phyloP scores from a whole-genome alignment of 345 rosid species.

The Boechera retrofracta region DNA sequence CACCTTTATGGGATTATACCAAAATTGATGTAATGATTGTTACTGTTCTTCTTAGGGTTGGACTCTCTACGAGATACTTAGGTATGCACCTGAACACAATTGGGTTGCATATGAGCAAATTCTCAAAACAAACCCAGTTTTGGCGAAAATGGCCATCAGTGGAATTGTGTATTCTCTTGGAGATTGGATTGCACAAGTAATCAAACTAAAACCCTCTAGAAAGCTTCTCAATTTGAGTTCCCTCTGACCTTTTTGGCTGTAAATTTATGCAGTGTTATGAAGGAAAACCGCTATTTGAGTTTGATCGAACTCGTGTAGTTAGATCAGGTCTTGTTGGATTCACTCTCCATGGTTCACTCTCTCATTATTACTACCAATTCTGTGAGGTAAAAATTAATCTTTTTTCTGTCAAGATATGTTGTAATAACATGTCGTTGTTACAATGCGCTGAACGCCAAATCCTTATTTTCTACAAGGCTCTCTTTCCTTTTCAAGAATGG shows the following conservation, averaged over 20 bases:
- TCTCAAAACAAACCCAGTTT: conserved; percentile 81
- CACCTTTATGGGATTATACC: conserved; percentile 11
- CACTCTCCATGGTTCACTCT: conserved; percentile 92
- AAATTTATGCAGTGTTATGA: conserved; percentile 68
- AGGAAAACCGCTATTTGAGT: conserved; percentile 84
- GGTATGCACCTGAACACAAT: conserved; percentile 88
- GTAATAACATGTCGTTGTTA: background rate
- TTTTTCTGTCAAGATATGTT: background rate
- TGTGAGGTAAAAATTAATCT: conserved; percentile 66
- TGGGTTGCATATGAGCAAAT: conserved; percentile 94
- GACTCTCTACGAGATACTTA: conserved; percentile 84
- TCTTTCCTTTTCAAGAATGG: conserved; percentile 85
- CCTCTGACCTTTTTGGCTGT: conserved; percentile 2
- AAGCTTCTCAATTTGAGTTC: background rate
- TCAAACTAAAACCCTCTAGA: background rate
- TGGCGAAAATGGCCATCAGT: conserved; percentile 96
- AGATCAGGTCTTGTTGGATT: conserved; percentile 96
- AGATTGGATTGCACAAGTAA: conserved; percentile 98
- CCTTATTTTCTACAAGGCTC: conserved; percentile 54
- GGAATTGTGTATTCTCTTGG: conserved; percentile 86
- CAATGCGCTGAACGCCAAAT: conserved; percentile 32
- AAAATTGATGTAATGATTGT: background rate
- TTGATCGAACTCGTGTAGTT: conserved; percentile 64
- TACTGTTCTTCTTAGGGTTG: conserved; percentile 64
- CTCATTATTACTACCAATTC: conserved; percentile 88